Evolutionary conservation across 2,329 filamentous ascomycete species (phyloP).

Genomic region (Emmonsiellopsis sp.): DNA sequence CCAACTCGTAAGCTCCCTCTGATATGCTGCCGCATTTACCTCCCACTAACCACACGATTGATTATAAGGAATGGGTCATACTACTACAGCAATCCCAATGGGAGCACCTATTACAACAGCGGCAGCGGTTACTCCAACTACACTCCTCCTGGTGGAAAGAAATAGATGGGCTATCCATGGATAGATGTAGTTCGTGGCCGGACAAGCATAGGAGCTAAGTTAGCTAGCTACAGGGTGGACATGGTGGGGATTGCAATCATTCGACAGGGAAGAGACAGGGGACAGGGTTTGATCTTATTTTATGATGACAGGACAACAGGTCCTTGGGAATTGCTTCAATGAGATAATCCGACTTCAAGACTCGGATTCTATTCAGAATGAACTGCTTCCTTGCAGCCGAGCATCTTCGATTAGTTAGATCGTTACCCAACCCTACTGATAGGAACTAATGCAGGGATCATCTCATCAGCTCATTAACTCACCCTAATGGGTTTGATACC

Average conservation of each 20-base stretch:
- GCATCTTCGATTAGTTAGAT: too few species aligned
- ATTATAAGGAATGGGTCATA: conserved; percentile 54
- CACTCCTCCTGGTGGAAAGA: conserved; percentile 44
- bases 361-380: too few species aligned
- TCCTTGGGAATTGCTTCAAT: background rate
- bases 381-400: too few species aligned
- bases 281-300: background rate
- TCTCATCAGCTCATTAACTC: too few species aligned
- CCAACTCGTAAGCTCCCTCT: conserved; percentile 44
- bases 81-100: conserved; percentile 63
- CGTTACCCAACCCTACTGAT: too few species aligned
- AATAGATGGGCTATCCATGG: conserved; percentile 4
- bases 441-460: too few species aligned
- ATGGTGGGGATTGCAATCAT: background rate
- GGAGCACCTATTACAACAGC: conserved; percentile 59
- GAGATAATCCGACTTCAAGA: too few species aligned
- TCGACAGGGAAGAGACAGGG: background rate
- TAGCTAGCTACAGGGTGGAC: too few species aligned
- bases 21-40: background rate
- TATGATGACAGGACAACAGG: background rate
- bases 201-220: too few species aligned
- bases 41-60: background rate
- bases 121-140: conserved; percentile 52
- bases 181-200: too few species aligned
- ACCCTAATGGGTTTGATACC: too few species aligned